Evolutionary conservation across 177 flowering plant genomes (phyloP), one percentile per base, ranked within the genome.

Genomic region (Vitis hybrid): DNA sequence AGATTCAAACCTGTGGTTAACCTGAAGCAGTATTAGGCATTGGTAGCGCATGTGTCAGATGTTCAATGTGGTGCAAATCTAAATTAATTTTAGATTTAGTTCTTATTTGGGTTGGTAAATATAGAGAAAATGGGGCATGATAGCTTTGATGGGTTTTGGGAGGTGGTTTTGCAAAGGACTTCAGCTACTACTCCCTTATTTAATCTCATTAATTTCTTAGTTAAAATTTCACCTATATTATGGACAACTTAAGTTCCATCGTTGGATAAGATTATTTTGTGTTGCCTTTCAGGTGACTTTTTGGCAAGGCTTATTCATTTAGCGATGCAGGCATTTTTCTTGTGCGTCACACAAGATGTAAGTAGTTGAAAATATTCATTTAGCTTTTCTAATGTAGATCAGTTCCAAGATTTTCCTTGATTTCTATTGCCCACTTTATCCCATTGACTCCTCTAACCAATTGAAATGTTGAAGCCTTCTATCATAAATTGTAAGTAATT

Each of bases 221-320:
- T 14, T 13, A 17, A 54, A 54, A 17, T 54, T 54, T 54, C 4
- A 13, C 20, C 57, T 54, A 54, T 13, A 54, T 13, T 13, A 54
- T 13, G n/a, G n/a, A 9, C 57, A 54, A 3, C 57, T 54, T 35
- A 35, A 35, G 46, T 35, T 35, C 46, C 46, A 54, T 54, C 11
- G 14, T 24, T 24, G 27, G 27, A 24, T 24, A 24, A 24, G 57
- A 24, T 12, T 20, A 5, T 41, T 15, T 63, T 3, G 1, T 63
- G 20, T 17, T 2, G 17, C 18, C 17, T 48, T 63, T 63, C 70
- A 69, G 73, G 73, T 35, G 21, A 35, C 61, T 48, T 60, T 51
- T 35, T 49, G 56, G 11, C 21, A 53, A 59, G 50, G 55, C 56
- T 54, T 46, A 55, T 54, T 48, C 62, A 13, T 54, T 59, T 41